Base-by-base conservation (phyloP, 257 asterid species). In the Penstemon newberryi region DNA sequence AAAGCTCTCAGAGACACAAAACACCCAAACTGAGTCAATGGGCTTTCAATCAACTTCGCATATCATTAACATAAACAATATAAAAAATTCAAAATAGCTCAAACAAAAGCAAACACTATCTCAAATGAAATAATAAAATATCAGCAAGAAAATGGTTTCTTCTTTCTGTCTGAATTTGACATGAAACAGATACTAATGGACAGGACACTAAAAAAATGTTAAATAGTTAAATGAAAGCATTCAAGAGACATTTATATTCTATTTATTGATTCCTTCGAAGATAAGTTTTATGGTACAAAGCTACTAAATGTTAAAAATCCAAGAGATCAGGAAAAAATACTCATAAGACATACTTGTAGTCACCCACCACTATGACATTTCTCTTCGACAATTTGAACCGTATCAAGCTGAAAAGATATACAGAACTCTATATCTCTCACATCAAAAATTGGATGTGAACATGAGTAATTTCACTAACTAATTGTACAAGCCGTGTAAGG, bases 391-490 rank as follows among this genome's bases (percentile, higher is more conserved):
- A 63, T 5, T 5, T 42, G 56, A 39, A 43, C 63, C 52, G 44
- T 57, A 45, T 46, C 43, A 36, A 69, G 50, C 40, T 18, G 42
- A 69, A 39, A n/a, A 47, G 70, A 61, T 71, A 25, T 72, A 78
- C 75, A 83, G 75, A 74, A 72, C 71, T 44, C 60, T 68, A 68
- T 65, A 74, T 79, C 71, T 72, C 71, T 78, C 85, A 78, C 77
- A 77, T 74, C 84, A 25, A 85, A 84, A 81, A 80, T 73, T 73
- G 80, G 75, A 67, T 44, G 84, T 19, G 75, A 67, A 78, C 44
- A 71, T 53, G 54, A 58, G 67, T 51, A 63, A 69, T 76, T 83
- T 71, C 65, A 67, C 84, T 77, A 59, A 70, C 82, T 74, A 65
- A 61, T 44, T 44, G 75, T 69, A 81, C 75, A 78, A 70, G 70